A percentile compares a stretch with the other conserved stretches of the same genome.
Conservation (phyloP, 371 early-diverging fungal genomes). For the Choanephora cucurbitarum region DNA sequence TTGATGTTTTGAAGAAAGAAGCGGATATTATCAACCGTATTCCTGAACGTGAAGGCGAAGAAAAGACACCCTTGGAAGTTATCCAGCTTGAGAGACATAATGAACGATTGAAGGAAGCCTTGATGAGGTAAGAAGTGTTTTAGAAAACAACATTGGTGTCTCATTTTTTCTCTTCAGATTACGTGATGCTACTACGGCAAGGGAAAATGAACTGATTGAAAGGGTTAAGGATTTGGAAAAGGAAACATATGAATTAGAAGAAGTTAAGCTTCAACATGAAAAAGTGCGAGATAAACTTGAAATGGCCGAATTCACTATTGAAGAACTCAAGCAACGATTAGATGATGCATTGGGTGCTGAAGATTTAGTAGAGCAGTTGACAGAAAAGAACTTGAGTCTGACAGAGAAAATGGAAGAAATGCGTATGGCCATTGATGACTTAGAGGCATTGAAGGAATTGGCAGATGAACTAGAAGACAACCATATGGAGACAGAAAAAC, state of each 20-base stretch:
- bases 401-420: slow-evolving; percentile 79
- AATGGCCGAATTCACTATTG: slow-evolving; percentile 72
- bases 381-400: slow-evolving; percentile 77
- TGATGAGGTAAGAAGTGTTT: slow-evolving; percentile 54
- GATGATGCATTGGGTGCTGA: slow-evolving; percentile 85
- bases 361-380: slow-evolving; percentile 77
- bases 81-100: slow-evolving; percentile 80
- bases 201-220: slow-evolving; percentile 67
- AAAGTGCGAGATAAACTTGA: slow-evolving; percentile 59
- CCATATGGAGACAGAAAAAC: slow-evolving; percentile 84
- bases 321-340: slow-evolving; percentile 79
- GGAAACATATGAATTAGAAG: slow-evolving; percentile 61
- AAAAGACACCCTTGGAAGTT: slow-evolving; percentile 59
- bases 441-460: slow-evolving; percentile 88
- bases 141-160: not conserved
- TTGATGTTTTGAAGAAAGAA: slow-evolving; percentile 72
- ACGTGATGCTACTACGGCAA: slow-evolving; percentile 76
- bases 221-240: slow-evolving; percentile 71
- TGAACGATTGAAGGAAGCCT: slow-evolving; percentile 85
- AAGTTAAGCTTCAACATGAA: slow-evolving; percentile 59
- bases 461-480: slow-evolving; percentile 92
- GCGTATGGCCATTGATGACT: slow-evolving; percentile 76
- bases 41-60: slow-evolving; percentile 34
- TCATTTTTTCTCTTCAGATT: too few relatives aligned
- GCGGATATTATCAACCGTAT: slow-evolving; percentile 48